Evolutionary conservation across 2,329 filamentous ascomycete species (phyloP), one percentile per base, ranked within the genome.

Genomic region (Mycosphaerella sp.): DNA sequence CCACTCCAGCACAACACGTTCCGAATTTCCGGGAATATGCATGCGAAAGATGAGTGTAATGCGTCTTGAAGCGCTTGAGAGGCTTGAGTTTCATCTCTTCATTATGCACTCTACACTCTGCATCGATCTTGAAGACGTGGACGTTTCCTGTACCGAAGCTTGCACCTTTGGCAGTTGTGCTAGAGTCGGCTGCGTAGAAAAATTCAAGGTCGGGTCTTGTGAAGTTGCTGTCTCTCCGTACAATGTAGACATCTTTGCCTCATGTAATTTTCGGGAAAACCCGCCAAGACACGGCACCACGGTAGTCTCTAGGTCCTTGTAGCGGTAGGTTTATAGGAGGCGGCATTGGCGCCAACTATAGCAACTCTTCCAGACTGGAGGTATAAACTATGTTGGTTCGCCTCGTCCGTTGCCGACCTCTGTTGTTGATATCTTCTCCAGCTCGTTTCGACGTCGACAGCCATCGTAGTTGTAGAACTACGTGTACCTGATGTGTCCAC

Each of bases 131-230:
- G 43, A 54, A 46, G 6, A 17, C 16, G 21, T 51, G 48, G 18
- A 54, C 27, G 16, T 44, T 41, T 28, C 48, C 52, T 8, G 39
- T 49, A 12, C 43, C 52, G 27, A 51, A 37, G 9, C 37, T 28
- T 8, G 17, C 10, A 5, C 37, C 37, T 40, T 40, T 40, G 13
- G 17, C 16, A 16, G 17, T 40, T 8, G 16, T 40, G 37, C n/a
- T 6, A 16, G n/a, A 14, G 14, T 46, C 36, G 6, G 27, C 21
- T 18, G 47, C 42, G 40, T 45, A 34, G 21, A 37, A 36, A 35
- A 48, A 54, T 40, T 51, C 41, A 10, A 54, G 34, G 17, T 54
- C 41, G 7, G 52, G 48, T n/a, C 35, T 48, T 10, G n/a, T 35
- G 9, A 39, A 18, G 21, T 49, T 50, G 32, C 25, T 44, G 13